Base-by-base conservation (phyloP, 192 early-diverging fungal genomes). In the Podila verticillata region DNA sequence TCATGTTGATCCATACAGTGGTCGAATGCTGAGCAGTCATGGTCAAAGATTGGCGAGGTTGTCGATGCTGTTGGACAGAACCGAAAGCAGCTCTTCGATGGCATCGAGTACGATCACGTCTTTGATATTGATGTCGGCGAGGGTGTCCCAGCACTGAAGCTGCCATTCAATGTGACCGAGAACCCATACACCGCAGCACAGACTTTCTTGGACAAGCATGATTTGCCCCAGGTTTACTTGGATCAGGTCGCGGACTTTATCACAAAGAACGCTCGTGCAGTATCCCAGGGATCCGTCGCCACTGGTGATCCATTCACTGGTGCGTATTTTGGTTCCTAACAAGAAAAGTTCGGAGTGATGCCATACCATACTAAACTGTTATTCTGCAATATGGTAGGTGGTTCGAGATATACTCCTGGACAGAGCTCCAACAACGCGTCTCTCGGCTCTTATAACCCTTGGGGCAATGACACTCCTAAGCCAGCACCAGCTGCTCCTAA, bases 171-270 rank as follows among this genome's bases (percentile, higher is more conserved):
- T 83, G 86, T 87, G 1, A 86, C 90, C 0, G 96, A 98, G 60
- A 98, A 99, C 83, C 96, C 96, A 1, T 99, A 94, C 83, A 72
- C 85, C 48, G 95, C 95, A 1, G 98, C 98, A 7, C 97, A 98
- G 79, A 81, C 90, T 29, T 99, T 99, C 70, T 88, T 99, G 32
- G 83, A 88, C 72, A 80, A 85, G 29, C 82, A 99, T 66, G 91
- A 96, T 61, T 85, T 99, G 1, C 74, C 91, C 22, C 92, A 94
- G 81, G 91, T 86, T 9, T 97, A 92, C 66, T 74, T 99, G 72
- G 98, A 99, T 61, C 92, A 96, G 67, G 92, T 99, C 44, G 98
- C 93, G 7, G 88, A 96, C 66, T 99, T 99, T 81, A 98, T 99
- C 48, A 91, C 87, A 9, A 88, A 89, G 57, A 99, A 99, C 78